phyloP scores from a whole-genome alignment of 1,284 basidiomycete genomes.

The Malassezia vespertilionis region DNA sequence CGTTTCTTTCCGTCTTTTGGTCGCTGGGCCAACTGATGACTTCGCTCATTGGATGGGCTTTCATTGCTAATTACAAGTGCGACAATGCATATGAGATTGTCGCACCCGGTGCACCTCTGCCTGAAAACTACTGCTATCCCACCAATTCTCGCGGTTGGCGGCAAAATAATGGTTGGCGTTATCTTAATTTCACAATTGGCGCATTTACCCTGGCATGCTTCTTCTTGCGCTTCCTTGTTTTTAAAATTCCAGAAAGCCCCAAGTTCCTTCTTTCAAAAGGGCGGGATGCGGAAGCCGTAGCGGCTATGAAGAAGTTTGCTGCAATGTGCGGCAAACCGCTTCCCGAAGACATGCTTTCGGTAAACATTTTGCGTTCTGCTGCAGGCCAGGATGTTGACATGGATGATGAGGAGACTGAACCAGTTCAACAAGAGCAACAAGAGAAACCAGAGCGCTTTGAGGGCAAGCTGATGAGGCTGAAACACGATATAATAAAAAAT shows the following conservation, averaged over 20 bases:
- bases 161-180: constrained; percentile 42
- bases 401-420: constrained; percentile 14
- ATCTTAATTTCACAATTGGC: constrained; percentile 41
- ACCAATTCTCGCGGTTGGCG: constrained; percentile 26
- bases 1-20: constrained; percentile 45
- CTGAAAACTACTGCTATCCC: no score
- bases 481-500: not conserved
- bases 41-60: constrained; percentile 41
- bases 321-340: constrained; percentile 32
- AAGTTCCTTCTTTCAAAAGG: constrained; percentile 45
- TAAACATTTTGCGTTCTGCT: constrained; percentile 38
- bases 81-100: constrained; percentile 17
- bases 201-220: constrained; percentile 39
- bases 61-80: constrained; percentile 43
- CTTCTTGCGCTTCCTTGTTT: constrained; percentile 38
- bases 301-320: constrained; percentile 36
- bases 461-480: not conserved
- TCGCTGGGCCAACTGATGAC: constrained; percentile 42
- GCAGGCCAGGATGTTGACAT: constrained; percentile 38
- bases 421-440: constrained; percentile 15
- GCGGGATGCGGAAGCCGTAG: constrained; percentile 44
- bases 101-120: no score
- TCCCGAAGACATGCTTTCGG: constrained; percentile 38
- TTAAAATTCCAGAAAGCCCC: constrained; percentile 45
- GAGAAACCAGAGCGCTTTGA: constrained; percentile 1